These are phyloP conservation scores for Scheffersomyces ergatensis DNA, from an alignment of 805 yeast genomes.

Conservation along the genomic window DNA sequence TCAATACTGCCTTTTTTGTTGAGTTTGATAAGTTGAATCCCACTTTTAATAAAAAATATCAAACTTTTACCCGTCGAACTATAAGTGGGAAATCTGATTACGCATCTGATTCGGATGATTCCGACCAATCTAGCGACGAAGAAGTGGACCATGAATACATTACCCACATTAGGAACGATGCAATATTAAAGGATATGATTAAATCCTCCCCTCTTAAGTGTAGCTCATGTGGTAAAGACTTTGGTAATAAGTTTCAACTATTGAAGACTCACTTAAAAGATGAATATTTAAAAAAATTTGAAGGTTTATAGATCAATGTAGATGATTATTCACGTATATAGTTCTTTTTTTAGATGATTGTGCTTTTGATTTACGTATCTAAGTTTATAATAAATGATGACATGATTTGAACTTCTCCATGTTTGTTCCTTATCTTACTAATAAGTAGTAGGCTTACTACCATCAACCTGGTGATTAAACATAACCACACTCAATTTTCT, in stretches of 20 bases:
- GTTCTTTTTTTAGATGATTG: too few relatives aligned
- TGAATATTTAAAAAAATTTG: background rate
- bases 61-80: background rate
- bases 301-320: background rate
- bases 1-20: conserved; percentile 64
- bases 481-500: too few relatives aligned
- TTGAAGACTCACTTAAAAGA: background rate
- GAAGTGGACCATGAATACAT: background rate
- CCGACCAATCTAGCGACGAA: background rate
- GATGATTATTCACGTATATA: too few relatives aligned
- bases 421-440: too few relatives aligned
- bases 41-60: conserved; percentile 5
- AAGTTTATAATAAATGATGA: too few relatives aligned
- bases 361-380: too few relatives aligned
- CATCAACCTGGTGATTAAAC: too few relatives aligned
- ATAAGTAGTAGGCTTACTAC: too few relatives aligned
- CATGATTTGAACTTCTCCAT: too few relatives aligned
- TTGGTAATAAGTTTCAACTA: background rate
- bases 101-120: conserved; percentile 3
- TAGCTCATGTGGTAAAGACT: background rate
- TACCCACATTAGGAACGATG: background rate
- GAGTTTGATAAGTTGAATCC: conserved; percentile 44
- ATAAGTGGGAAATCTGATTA: background rate
- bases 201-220: background rate
- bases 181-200: background rate